Evolutionary conservation across 2,329 filamentous ascomycete genomes (phyloP).

Genomic region (Ophiostoma triangulosporum): DNA sequence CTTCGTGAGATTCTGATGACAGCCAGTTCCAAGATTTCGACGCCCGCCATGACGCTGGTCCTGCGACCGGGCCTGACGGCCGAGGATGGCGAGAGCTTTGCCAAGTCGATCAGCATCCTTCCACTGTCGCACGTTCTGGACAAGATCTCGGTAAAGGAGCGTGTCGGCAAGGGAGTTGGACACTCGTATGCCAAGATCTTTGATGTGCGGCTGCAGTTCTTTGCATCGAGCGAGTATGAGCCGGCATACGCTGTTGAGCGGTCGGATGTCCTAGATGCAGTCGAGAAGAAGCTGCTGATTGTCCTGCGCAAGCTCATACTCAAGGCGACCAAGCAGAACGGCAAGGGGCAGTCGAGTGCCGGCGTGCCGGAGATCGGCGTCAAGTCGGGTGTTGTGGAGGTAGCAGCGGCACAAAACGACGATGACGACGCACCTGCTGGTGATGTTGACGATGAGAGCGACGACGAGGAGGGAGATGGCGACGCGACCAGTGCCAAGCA

Average conservation of each 20-base stretch:
- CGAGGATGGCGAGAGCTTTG: conserved; percentile 62
- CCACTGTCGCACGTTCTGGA: conserved; percentile 76
- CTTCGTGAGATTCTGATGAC: conserved; percentile 98
- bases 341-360: conserved; percentile 46
- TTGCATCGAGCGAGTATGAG: conserved; percentile 70
- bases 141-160: conserved; percentile 66
- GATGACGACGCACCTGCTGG: conserved; percentile 23
- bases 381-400: conserved; percentile 39
- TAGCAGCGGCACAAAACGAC: conserved; percentile 26
- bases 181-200: conserved; percentile 70
- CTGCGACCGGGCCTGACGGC: conserved; percentile 58
- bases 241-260: conserved; percentile 73
- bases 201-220: conserved; percentile 69
- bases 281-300: conserved; percentile 71
- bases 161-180: conserved; percentile 55
- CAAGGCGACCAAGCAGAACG: conserved; percentile 74
- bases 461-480: conserved; percentile 64
- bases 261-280: conserved; percentile 60
- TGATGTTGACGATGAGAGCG: conserved; percentile 43
- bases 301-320: conserved; percentile 56
- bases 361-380: conserved; percentile 62
- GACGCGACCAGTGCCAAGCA: conserved; percentile 65
- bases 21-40: conserved; percentile 76
- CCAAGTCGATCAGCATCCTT: conserved; percentile 81
- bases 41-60: conserved; percentile 76